Percentiles rank a stretch among this genome's conserved stretches.
Conservation (phyloP, 495 filamentous ascomycete genomes). For the Penicillium alfredii region DNA sequence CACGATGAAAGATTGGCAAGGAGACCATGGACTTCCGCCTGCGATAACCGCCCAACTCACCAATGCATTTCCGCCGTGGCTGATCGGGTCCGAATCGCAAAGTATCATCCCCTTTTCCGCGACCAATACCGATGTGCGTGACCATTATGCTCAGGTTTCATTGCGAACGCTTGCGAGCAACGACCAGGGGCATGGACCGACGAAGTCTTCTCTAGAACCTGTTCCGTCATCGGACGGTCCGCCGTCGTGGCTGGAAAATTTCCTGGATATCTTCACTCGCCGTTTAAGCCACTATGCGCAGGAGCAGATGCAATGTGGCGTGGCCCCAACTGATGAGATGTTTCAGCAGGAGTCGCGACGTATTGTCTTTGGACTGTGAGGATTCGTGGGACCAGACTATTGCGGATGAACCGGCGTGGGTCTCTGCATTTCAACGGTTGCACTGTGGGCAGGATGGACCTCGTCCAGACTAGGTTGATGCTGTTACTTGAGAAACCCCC, state of each 20-base stretch:
- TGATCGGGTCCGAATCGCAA: slow-evolving; percentile 24
- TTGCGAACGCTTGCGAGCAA: no score
- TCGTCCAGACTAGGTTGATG: no score
- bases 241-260: slow-evolving; percentile 7
- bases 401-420: slow-evolving; percentile 52
- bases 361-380: slow-evolving; percentile 53
- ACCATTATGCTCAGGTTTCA: slow-evolving; percentile 16
- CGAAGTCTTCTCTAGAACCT: no score
- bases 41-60: slow-evolving; percentile 55
- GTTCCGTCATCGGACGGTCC: not conserved
- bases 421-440: slow-evolving; percentile 57
- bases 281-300: slow-evolving; percentile 20
- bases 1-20: slow-evolving; percentile 63
- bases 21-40: slow-evolving; percentile 61
- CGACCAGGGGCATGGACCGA: no score
- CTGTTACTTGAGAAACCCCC: no score
- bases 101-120: slow-evolving; percentile 28
- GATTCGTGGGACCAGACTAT: slow-evolving; percentile 62
- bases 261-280: slow-evolving; percentile 13
- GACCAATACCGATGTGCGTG: slow-evolving; percentile 10
- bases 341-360: slow-evolving; percentile 43
- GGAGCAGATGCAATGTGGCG: slow-evolving; percentile 10
- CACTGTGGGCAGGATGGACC: no score
- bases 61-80: slow-evolving; percentile 55
- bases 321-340: slow-evolving; percentile 25